Conservation (phyloP, 768 basidiomycete genomes). For the Kwoniella bestiolae region DNA sequence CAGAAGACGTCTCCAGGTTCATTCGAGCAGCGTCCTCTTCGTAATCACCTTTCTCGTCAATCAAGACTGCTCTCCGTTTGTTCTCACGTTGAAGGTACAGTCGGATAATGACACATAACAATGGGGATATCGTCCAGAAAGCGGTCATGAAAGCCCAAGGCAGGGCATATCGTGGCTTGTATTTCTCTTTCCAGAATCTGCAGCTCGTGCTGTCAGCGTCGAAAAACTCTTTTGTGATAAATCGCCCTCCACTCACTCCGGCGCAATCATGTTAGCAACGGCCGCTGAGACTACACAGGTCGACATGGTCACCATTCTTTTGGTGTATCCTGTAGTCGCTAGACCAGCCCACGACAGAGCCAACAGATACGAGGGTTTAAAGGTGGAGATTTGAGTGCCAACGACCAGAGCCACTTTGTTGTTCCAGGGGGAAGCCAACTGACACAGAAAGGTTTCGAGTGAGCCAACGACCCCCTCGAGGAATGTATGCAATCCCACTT, state of each 20-base stretch:
- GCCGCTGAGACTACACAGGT: constrained; percentile 8
- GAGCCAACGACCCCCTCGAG: background rate
- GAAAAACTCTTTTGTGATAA: too few relatives aligned
- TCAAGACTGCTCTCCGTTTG: background rate
- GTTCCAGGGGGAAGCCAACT: constrained; percentile 7
- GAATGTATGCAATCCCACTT: background rate
- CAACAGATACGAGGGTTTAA: constrained; percentile 11
- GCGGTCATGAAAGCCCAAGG: constrained; percentile 12
- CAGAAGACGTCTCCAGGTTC: background rate
- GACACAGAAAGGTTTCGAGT: background rate
- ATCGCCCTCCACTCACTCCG: constrained; percentile 12
- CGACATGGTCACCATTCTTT: constrained; percentile 5
- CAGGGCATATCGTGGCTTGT: background rate
- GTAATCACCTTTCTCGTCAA: constrained; percentile 6
- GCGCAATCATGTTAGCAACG: constrained; percentile 13
- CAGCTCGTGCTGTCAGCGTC: too few relatives aligned
- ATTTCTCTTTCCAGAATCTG: constrained; percentile 14
- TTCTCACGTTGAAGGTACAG: constrained; percentile 5
- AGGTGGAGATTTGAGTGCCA: constrained; percentile 14
- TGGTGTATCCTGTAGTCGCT: constrained; percentile 11
- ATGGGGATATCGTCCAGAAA: constrained; percentile 3
- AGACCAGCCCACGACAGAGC: constrained; percentile 7
- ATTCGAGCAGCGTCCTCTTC: constrained; percentile 2
- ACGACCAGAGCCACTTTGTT: constrained; percentile 11
- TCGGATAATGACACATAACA: background rate